Conservation (phyloP, 1,284 basidiomycete species). For the Ceratobasidium sp. region DNA sequence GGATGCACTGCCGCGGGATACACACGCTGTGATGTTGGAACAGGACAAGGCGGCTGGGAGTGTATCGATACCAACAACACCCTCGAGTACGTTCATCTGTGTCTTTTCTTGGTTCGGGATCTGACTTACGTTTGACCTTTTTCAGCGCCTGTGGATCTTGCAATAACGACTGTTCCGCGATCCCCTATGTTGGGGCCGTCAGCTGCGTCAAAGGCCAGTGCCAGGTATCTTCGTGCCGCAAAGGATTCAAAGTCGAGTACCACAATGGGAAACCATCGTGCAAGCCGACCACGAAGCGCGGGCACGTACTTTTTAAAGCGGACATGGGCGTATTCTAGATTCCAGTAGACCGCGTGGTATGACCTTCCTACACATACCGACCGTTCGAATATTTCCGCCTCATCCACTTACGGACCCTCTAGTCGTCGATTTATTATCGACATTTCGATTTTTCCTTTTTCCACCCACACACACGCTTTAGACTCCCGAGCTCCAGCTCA, state of each 20-base stretch:
- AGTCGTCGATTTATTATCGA: no score
- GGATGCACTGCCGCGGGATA: slow-evolving; percentile 5
- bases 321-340: no score
- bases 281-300: slow-evolving; percentile 9
- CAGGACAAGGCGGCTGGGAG: slow-evolving; percentile 26
- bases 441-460: no score
- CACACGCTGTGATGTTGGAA: slow-evolving; percentile 21
- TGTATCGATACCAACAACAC: slow-evolving; percentile 27
- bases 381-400: no score
- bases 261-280: slow-evolving; percentile 8
- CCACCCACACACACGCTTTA: no score
- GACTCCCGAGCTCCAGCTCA: no score
- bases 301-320: slow-evolving; percentile 16
- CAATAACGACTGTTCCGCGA: slow-evolving; percentile 35
- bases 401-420: no score
- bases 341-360: no score
- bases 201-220: slow-evolving; percentile 17
- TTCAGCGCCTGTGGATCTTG: slow-evolving; percentile 29
- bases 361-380: no score
- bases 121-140: background rate
- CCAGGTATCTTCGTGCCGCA: slow-evolving; percentile 23
- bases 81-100: slow-evolving; percentile 15
- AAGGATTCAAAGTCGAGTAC: slow-evolving; percentile 7
- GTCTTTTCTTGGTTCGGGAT: background rate
- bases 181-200: slow-evolving; percentile 30